phyloP scores from a whole-genome alignment of 257 asterid species.

The Fraxinus quadrangulata region DNA sequence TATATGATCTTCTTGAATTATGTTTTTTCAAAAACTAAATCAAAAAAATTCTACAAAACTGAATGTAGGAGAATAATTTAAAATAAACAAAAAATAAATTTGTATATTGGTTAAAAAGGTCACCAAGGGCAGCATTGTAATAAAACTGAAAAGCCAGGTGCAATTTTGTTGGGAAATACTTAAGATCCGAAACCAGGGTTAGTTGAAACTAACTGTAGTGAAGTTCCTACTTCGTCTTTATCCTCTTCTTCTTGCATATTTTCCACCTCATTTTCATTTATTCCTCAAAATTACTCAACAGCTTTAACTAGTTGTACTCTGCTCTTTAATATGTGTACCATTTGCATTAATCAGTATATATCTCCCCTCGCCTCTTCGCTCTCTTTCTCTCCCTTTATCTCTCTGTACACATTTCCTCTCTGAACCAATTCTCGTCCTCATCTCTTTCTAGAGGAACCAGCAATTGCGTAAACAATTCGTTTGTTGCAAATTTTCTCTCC shows the following conservation, averaged over 20 bases:
- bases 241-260: constrained; percentile 35
- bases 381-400: constrained; percentile 26
- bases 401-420: constrained; percentile 34
- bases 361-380: background rate
- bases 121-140: constrained; percentile 31
- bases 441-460: constrained; percentile 18
- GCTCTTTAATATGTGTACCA: constrained; percentile 27
- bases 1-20: background rate
- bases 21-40: background rate
- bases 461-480: constrained; percentile 19
- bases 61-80: background rate
- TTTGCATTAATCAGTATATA: constrained; percentile 30
- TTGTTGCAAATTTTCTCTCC: background rate
- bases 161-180: background rate
- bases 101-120: background rate
- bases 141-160: constrained; percentile 1
- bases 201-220: constrained; percentile 28
- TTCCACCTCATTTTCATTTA: constrained; percentile 41
- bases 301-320: constrained; percentile 35
- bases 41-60: background rate
- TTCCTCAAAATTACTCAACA: constrained; percentile 21
- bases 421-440: constrained; percentile 30
- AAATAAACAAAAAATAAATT: background rate
- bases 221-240: constrained; percentile 35
- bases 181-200: constrained; percentile 37